Conservation (phyloP, 1,284 basidiomycete genomes). For the Coniferiporia weirii region DNA sequence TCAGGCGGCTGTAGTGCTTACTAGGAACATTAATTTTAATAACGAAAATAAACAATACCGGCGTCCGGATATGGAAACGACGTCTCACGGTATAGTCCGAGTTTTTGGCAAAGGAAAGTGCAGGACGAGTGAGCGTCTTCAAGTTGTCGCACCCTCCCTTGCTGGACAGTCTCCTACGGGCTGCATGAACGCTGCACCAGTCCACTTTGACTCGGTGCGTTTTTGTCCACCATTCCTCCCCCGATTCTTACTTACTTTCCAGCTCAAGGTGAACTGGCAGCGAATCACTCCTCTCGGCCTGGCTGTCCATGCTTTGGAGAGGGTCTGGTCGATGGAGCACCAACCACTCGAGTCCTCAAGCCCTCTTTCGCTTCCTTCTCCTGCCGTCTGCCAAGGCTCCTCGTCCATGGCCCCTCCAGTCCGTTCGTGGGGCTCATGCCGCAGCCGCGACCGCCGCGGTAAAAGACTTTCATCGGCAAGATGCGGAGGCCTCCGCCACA, state of each 20-base stretch:
- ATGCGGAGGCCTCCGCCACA: neutral
- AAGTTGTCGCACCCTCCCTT: no score
- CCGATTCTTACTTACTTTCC: neutral
- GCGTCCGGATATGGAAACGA: no score
- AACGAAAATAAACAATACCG: no score
- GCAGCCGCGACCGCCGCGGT: neutral
- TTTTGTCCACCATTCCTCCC: neutral
- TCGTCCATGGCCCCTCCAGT: neutral
- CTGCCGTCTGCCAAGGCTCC: neutral
- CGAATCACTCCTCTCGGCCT: slow-evolving; percentile 34
- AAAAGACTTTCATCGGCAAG: neutral
- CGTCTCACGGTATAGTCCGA: neutral
- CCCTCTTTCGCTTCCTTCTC: neutral
- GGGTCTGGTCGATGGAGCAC: slow-evolving; percentile 42
- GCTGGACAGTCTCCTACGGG: slow-evolving; percentile 1
- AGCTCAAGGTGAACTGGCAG: slow-evolving; percentile 30
- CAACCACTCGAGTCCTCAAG: slow-evolving; percentile 29
- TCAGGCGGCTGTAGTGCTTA: no score
- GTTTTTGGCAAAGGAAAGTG: neutral
- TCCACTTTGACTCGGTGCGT: slow-evolving; percentile 2
- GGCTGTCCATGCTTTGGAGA: slow-evolving; percentile 70
- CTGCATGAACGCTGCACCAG: slow-evolving; percentile 10
- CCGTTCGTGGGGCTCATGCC: neutral
- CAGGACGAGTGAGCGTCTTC: no score
- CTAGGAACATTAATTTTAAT: no score